These are phyloP conservation scores for Colletotrichum sp. DNA, from an alignment of 2,329 filamentous ascomycete genomes.

Conservation along the genomic window DNA sequence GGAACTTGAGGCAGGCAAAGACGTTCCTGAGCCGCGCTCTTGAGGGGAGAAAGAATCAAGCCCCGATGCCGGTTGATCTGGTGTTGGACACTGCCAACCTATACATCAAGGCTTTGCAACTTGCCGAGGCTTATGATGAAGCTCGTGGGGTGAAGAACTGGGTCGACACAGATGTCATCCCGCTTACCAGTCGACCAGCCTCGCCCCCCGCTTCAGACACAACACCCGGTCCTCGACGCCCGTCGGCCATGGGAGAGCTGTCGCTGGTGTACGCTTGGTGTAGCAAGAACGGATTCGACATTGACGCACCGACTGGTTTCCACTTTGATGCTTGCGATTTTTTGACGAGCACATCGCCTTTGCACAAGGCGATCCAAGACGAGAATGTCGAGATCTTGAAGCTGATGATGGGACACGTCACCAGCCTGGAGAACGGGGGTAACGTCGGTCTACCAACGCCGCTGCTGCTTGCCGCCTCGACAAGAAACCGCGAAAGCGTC, in stretches of 20 bases:
- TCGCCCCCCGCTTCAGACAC: not conserved
- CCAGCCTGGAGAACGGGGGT: slow-evolving; percentile 24
- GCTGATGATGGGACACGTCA: slow-evolving; percentile 27
- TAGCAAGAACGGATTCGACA: slow-evolving; percentile 28
- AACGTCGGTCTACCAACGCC: slow-evolving; percentile 27
- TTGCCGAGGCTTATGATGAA: slow-evolving; percentile 27
- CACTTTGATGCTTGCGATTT: slow-evolving; percentile 27
- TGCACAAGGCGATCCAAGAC: slow-evolving; percentile 28
- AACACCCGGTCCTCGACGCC: not conserved
- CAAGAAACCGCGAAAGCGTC: slow-evolving; percentile 29
- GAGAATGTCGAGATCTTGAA: slow-evolving; percentile 28
- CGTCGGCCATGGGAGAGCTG: slow-evolving; percentile 9
- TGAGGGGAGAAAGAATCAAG: slow-evolving; percentile 23
- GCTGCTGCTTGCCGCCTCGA: slow-evolving; percentile 34
- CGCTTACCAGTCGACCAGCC: not conserved
- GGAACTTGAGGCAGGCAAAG: slow-evolving; percentile 22
- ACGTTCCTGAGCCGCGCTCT: slow-evolving; percentile 27
- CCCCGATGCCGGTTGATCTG: slow-evolving; percentile 13
- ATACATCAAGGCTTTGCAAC: slow-evolving; percentile 27
- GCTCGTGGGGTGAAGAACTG: slow-evolving; percentile 28
- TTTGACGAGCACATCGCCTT: slow-evolving; percentile 24
- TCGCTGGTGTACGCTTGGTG: slow-evolving; percentile 30
- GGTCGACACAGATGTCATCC: slow-evolving; percentile 19
- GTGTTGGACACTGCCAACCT: slow-evolving; percentile 28
- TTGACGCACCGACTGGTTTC: slow-evolving; percentile 25